A percentile compares a stretch with the other conserved stretches of the same genome.
Conservation (phyloP, 805 yeast genomes). For the Zygotorulaspora sp. region DNA sequence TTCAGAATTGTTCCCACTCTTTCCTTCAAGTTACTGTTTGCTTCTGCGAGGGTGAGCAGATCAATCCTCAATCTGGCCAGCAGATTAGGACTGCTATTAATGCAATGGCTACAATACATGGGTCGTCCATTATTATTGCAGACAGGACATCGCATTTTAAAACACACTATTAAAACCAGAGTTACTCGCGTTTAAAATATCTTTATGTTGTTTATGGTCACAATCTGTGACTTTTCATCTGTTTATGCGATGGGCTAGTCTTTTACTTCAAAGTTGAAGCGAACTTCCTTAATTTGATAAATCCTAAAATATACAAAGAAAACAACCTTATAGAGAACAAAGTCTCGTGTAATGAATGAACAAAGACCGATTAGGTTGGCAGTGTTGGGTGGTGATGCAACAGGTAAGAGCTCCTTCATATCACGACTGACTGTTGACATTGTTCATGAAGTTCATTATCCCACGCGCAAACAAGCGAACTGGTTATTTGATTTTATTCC, state of each 20-base stretch:
- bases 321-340: background rate
- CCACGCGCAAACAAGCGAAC: slow-evolving; percentile 60
- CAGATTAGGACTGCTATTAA: slow-evolving; percentile 26
- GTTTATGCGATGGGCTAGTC: too few relatives aligned
- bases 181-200: too few relatives aligned
- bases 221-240: too few relatives aligned
- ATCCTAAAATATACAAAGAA: background rate
- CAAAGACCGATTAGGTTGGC: slow-evolving; percentile 52
- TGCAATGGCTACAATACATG: slow-evolving; percentile 29
- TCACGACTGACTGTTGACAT: slow-evolving; percentile 45
- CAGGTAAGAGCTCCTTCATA: slow-evolving; percentile 59
- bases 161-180: too few relatives aligned
- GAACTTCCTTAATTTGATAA: too few relatives aligned
- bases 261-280: too few relatives aligned
- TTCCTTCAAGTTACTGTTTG: slow-evolving; percentile 14
- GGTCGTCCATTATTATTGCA: slow-evolving; percentile 20
- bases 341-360: slow-evolving; percentile 10
- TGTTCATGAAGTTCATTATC: slow-evolving; percentile 67
- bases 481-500: slow-evolving; percentile 54
- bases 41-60: slow-evolving; percentile 14
- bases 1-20: slow-evolving; percentile 23
- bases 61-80: slow-evolving; percentile 19
- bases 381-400: slow-evolving; percentile 52
- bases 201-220: too few relatives aligned
- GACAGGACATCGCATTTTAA: slow-evolving; percentile 18